Percentiles rank a stretch among this genome's conserved stretches.
Conservation (phyloP, 2,329 filamentous ascomycete species). For the Talaromyces sp. region DNA sequence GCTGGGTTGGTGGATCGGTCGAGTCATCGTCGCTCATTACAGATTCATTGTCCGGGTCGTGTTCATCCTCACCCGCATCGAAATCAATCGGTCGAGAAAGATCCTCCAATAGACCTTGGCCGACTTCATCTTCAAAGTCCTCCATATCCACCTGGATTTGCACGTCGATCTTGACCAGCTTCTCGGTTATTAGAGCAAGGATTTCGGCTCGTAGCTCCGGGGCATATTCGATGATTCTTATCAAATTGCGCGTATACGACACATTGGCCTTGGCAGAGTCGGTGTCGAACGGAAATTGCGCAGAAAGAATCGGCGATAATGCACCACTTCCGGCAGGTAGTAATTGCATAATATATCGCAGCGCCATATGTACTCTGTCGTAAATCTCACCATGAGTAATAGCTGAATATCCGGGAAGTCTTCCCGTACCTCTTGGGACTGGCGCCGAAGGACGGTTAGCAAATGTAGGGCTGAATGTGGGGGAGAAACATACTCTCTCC, state of each 20-base stretch:
- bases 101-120: constrained; percentile 59
- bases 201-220: constrained; percentile 74
- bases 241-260: constrained; percentile 79
- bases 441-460: background rate
- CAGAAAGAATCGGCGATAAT: constrained; percentile 60
- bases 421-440: constrained; percentile 51
- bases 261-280: constrained; percentile 75
- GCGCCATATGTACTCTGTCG: constrained; percentile 65
- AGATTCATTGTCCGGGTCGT: constrained; percentile 63
- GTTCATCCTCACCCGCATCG: constrained; percentile 32
- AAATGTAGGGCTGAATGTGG: background rate
- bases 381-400: constrained; percentile 63
- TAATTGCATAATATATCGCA: constrained; percentile 71
- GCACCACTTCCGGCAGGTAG: constrained; percentile 72
- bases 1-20: constrained; percentile 39
- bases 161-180: constrained; percentile 88
- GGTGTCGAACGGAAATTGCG: constrained; percentile 69
- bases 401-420: constrained; percentile 48
- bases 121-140: constrained; percentile 82
- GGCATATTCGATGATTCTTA: constrained; percentile 70
- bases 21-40: constrained; percentile 54
- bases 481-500: constrained; percentile 46
- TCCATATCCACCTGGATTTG: constrained; percentile 92
- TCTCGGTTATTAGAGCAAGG: constrained; percentile 74
- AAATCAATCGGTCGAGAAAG: constrained; percentile 36